Evolutionary conservation across 2,329 filamentous ascomycete genomes (phyloP), one percentile per base, ranked within the genome.

Genomic region (Hymenoscyphus fructigenus): DNA sequence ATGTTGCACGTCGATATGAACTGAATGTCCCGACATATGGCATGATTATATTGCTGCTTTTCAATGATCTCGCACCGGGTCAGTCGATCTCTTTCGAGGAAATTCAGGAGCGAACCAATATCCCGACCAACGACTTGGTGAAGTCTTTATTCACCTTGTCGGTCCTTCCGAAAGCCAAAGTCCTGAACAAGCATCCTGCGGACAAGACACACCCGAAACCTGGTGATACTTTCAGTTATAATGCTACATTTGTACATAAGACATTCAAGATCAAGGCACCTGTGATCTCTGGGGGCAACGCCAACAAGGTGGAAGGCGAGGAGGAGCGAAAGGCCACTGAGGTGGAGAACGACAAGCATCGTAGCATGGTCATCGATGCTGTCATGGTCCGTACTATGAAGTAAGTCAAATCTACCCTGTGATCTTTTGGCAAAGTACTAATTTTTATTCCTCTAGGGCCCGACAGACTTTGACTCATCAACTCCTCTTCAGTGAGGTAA

Each of bases 1-100:
- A 84, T 64, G 86, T 84, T 64, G 88, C 91, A 68, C 84, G 90
- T 38, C 88, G 89, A 41, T 94, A 98, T 74, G 95, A 99, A 72
- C 82, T 99, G 63, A 97, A 93, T 67, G 93, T 96, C 23, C 90
- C 93, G 1, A 98, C 95, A 0, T 95, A 95, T 75, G 92, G 89
- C 72, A 97, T 98, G 91, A 81, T 97, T 23, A 88, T 98, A 28
- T 79, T 99, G 23, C 77, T 96, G 56, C 85, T 97, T 0, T 99
- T 98, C 83, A 98, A 98, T 73, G 88, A 94, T 44, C 73, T 96
- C 0, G 75, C 75, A 2, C 81, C 84, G 5, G 81, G 76, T 34
- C 78, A 82, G 68, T 80, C 78, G 57, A 76, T 89, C 17, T 79
- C 81, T 0, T 86, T 88, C 62, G 91, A 95, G 63, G 91, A 97